phyloP scores from a whole-genome alignment of 139 green algal species.

The Mesostigma viride region DNA sequence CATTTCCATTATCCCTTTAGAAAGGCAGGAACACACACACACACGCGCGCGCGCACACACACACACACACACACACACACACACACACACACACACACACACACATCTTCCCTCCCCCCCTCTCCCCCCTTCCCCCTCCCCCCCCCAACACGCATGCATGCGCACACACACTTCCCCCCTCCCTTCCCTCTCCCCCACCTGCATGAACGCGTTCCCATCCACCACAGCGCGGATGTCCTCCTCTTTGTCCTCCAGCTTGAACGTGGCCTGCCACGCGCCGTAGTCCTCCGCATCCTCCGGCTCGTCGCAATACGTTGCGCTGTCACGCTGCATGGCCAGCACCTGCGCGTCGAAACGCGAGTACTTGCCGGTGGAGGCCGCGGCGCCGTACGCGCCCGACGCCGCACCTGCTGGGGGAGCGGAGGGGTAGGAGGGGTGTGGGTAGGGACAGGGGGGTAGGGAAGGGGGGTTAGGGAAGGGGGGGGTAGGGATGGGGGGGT shows the following conservation, averaged over 20 bases:
- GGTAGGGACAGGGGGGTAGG: not conserved
- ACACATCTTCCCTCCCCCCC: too few species aligned
- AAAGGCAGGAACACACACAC: too few species aligned
- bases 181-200: too few species aligned
- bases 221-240: slow-evolving; percentile 53
- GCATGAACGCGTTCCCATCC: slow-evolving; percentile 41
- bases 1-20: too few species aligned
- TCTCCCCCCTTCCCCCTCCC: too few species aligned
- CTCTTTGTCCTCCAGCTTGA: slow-evolving; percentile 27
- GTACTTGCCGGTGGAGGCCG: not conserved
- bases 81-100: too few species aligned
- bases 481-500: not conserved
- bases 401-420: too few species aligned
- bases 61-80: too few species aligned
- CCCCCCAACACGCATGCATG: too few species aligned
- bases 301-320: slow-evolving; percentile 85
- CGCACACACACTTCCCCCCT: too few species aligned
- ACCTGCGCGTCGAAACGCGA: slow-evolving; percentile 25
- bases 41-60: too few species aligned
- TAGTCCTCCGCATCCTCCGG: slow-evolving; percentile 69
- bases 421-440: not conserved
- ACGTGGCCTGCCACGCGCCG: slow-evolving; percentile 17
- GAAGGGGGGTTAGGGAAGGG: not conserved
- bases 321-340: slow-evolving; percentile 67
- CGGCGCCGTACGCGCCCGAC: too few species aligned